Evolutionary conservation across 768 basidiomycete genomes (phyloP).

Genomic region (Boletus rex-veris): DNA sequence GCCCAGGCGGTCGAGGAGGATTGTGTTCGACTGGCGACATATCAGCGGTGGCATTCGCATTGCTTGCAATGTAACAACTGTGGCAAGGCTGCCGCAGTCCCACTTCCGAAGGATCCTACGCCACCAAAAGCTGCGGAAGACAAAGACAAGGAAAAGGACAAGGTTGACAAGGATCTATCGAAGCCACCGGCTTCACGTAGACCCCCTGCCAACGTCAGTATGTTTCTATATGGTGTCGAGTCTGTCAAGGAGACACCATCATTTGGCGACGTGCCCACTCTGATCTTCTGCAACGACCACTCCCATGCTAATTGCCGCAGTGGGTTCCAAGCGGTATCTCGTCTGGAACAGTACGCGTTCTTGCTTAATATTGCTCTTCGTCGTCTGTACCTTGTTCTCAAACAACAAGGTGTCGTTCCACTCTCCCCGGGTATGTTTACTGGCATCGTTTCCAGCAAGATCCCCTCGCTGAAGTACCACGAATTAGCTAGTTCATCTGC

Average conservation of each 20-base stretch:
- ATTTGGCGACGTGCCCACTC: slow-evolving; percentile 69
- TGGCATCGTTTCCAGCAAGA: slow-evolving; percentile 3
- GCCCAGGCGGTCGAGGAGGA: slow-evolving; percentile 93
- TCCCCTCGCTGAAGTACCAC: slow-evolving; percentile 7
- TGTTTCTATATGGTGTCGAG: slow-evolving; percentile 76
- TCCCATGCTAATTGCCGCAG: slow-evolving; percentile 58
- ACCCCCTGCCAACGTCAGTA: slow-evolving; percentile 74
- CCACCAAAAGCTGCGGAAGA: slow-evolving; percentile 51
- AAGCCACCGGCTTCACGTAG: slow-evolving; percentile 66
- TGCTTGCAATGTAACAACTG: slow-evolving; percentile 86
- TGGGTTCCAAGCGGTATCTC: slow-evolving; percentile 89
- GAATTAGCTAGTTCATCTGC: slow-evolving; percentile 28
- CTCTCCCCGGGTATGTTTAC: slow-evolving; percentile 60
- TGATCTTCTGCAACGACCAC: slow-evolving; percentile 78
- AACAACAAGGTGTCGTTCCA: slow-evolving; percentile 89
- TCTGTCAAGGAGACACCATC: slow-evolving; percentile 63
- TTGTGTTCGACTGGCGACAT: slow-evolving; percentile 92
- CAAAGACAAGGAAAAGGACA: slow-evolving; percentile 41
- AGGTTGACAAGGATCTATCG: slow-evolving; percentile 42
- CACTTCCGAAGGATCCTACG: slow-evolving; percentile 51
- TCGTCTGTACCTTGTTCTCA: slow-evolving; percentile 80
- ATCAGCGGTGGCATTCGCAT: slow-evolving; percentile 93
- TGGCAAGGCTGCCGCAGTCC: slow-evolving; percentile 69
- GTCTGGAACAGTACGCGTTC: slow-evolving; percentile 97
- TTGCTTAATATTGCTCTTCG: slow-evolving; percentile 92